A percentile compares a stretch with the other conserved stretches of the same genome.
These are phyloP conservation scores for Penicillium sumatraense DNA, from an alignment of 2,329 filamentous ascomycete species.

Conservation along the genomic window DNA sequence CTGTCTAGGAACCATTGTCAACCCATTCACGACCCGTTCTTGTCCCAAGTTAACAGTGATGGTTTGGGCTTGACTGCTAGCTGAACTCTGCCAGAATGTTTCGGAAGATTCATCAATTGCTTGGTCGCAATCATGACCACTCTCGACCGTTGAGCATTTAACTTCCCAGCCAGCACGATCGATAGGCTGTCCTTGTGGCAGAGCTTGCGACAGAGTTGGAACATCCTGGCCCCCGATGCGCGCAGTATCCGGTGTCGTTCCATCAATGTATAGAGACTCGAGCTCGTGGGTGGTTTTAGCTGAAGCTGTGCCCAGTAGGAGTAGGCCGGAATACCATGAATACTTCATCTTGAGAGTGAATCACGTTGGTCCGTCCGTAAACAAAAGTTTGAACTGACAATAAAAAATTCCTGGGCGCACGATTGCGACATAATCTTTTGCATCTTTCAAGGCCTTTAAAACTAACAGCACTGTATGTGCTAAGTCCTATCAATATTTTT, in stretches of 20 bases:
- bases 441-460: too few relatives aligned
- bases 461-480: too few relatives aligned
- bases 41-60: conserved; percentile 1
- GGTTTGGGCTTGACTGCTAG: too few relatives aligned
- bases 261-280: conserved; percentile 3
- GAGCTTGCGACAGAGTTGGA: conserved; percentile 6
- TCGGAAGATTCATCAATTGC: conserved; percentile 4
- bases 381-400: too few relatives aligned
- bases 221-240: too few relatives aligned
- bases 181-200: conserved; percentile 2
- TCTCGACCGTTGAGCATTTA: background rate
- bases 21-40: background rate
- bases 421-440: too few relatives aligned
- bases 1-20: conserved; percentile 8
- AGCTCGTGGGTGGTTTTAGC: background rate
- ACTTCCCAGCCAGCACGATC: background rate
- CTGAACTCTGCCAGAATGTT: too few relatives aligned
- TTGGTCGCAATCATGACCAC: conserved; percentile 2
- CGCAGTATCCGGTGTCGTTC: too few relatives aligned
- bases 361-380: background rate
- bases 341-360: conserved; percentile 2
- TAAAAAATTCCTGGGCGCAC: too few relatives aligned
- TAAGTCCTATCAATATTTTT: too few relatives aligned
- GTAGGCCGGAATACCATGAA: background rate
- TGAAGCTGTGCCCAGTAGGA: conserved; percentile 3